Base-by-base conservation (phyloP, 768 basidiomycete species). In the Mycena indigotica region DNA sequence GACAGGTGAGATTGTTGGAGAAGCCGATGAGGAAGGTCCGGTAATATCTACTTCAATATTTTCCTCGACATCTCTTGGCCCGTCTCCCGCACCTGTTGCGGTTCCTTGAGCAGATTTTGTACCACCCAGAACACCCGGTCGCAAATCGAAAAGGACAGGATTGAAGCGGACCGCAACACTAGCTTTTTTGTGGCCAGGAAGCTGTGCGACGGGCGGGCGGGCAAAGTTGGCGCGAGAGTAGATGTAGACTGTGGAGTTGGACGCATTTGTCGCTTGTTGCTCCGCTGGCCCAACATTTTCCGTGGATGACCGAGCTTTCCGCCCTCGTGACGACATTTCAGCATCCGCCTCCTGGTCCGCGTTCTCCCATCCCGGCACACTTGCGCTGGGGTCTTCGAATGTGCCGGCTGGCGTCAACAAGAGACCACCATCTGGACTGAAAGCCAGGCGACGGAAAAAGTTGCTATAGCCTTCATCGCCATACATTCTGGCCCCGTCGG, bases 211-310 rank as follows among this genome's bases (percentile, higher is more conserved):
- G 0, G 97, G 96, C 1, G 93, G 90, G 40, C 92, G 79, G 1
- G 93, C 87, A 71, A 99, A 92, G 74, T 97, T 98, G 39, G 93
- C 93, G 28, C 97, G 84, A 6, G 95, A 91, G 74, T 98, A 98
- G 65, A 99, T 92, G 76, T 92, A 98, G 26, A 98, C 96, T 2
- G 80, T 81, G 3, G 82, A 84, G 12, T 71, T 69, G 5, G 77
- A 69, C n/a, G 38, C 53, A 41, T 25, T 21, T 30, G 13, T 24
- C 54, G 12, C 32, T 23, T 17, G 44, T 35, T 28, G 30, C 44
- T 24, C 13, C n/a, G 41, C 15, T 13, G 15, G 8, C 41, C 21
- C 15, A 13, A 8, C 13, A 6, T 5, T 5, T 5, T 6, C 6
- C 13, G 41, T 15, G 8, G 41, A 44, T 0, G 84, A 81, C 55